Base-by-base conservation (phyloP, 495 filamentous ascomycete species). In the Chaetomium tenue region DNA sequence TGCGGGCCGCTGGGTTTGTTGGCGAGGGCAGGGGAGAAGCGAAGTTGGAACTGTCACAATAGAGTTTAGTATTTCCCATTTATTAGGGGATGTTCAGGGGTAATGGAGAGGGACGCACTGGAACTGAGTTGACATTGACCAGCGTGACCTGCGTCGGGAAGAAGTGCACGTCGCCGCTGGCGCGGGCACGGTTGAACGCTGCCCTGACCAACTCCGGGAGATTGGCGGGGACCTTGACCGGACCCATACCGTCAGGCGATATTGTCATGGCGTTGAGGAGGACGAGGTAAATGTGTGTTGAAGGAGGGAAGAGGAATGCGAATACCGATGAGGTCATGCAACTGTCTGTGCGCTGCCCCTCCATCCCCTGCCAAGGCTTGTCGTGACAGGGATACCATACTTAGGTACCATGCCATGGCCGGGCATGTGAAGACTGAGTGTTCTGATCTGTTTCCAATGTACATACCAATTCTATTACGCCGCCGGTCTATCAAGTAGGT, bases 21-120 rank as follows among this genome's bases (percentile, higher is more conserved):
- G 37, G 86, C 84, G 5, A 95, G 85, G 6, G 89, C 81, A 3
- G 90, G 90, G 60, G 89, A 91, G 76, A 87, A 93, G 47, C 89
- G 87, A 22, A 93, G 79, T 81, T 93, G 89, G 74, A 88, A 93
- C 74, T 52, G 48, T 20, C 6, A 3, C 16, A 22, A 11, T 37
- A 18, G 13, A 25, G 20, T 59, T 51, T 65, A 56, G n/a, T 13
- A 15, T 30, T 25, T 40, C 33, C 22, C 18, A 25, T 52, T 9
- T 26, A 9, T 3, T 23, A 30, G 2, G 2, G 15, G n/a, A 13
- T 8, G 16, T 18, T n/a, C 7, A 30, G 1, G 51, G n/a, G 16
- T 7, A 16, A 12, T 12, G 53, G 26, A 30, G n/a, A 16, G 28
- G 0, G 22, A 56, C 61, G 33, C 71, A 88, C 86, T 3, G 85